Evolutionary conservation across 805 yeast species (phyloP).

Genomic region (Candida odintsovae): DNA sequence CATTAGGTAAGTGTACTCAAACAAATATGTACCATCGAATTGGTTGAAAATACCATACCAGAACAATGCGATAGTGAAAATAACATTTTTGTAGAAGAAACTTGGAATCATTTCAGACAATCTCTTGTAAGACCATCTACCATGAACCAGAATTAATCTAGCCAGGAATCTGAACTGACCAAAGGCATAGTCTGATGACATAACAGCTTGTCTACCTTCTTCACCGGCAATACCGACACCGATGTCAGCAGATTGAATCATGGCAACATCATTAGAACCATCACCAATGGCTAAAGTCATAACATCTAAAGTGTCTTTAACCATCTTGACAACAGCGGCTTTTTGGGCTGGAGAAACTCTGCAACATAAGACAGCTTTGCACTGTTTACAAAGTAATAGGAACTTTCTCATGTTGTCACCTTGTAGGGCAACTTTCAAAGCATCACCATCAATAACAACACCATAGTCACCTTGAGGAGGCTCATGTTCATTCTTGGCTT

Average conservation of each 20-base stretch:
- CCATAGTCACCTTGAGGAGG: conserved; percentile 68
- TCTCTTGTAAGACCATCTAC: conserved; percentile 81
- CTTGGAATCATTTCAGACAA: conserved; percentile 78
- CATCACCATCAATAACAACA: conserved; percentile 74
- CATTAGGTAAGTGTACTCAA: conserved; percentile 74
- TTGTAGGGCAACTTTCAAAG: conserved; percentile 47
- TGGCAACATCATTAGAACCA: conserved; percentile 85
- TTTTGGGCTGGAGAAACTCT: conserved; percentile 83
- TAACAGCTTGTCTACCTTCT: conserved; percentile 84
- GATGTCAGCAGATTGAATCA: conserved; percentile 83
- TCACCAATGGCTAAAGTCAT: conserved; percentile 84
- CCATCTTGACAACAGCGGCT: conserved; percentile 69
- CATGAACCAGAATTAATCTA: conserved; percentile 65
- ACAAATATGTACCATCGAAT: conserved; percentile 76
- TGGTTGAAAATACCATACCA: conserved; percentile 75
- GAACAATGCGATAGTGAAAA: conserved; percentile 65
- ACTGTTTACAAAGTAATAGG: conserved; percentile 66
- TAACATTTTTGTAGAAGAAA: conserved; percentile 75
- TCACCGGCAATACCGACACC: conserved; percentile 75
- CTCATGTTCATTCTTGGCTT: conserved; percentile 51
- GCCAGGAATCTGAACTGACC: conserved; percentile 75
- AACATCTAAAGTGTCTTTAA: conserved; percentile 64
- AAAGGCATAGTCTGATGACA: conserved; percentile 82
- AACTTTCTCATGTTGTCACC: conserved; percentile 47
- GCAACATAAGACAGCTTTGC: conserved; percentile 75